Conservation (phyloP, 208 protist species). For the Acanthamoeba sp. region DNA sequence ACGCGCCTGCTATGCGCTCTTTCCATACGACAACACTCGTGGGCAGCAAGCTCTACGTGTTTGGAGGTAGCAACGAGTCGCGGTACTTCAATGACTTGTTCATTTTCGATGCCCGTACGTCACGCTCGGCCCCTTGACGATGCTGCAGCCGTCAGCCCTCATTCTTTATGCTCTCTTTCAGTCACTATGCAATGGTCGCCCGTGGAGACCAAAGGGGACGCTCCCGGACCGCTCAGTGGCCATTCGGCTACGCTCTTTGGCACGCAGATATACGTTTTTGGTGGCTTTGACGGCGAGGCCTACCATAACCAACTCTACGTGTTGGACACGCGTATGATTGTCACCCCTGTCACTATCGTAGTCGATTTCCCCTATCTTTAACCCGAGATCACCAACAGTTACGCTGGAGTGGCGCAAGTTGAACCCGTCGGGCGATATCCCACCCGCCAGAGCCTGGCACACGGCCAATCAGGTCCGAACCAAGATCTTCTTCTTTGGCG, state of each 20-base stretch:
- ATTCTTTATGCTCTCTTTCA: not conserved
- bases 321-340: constrained; percentile 28
- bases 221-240: constrained; percentile 24
- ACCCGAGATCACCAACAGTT: not conserved
- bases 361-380: not conserved
- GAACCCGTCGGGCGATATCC: not conserved
- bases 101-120: constrained; percentile 51
- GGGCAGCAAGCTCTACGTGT: constrained; percentile 56
- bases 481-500: constrained; percentile 59
- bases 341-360: not conserved
- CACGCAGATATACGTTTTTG: constrained; percentile 61
- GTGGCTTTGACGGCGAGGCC: constrained; percentile 35
- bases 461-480: constrained; percentile 61
- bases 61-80: not conserved
- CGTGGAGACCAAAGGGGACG: constrained; percentile 1
- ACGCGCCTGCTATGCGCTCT: not conserved
- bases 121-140: not conserved
- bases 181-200: constrained; percentile 20
- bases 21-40: constrained; percentile 36
- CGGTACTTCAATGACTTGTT: constrained; percentile 9
- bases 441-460: constrained; percentile 42
- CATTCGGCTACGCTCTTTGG: constrained; percentile 70
- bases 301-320: constrained; percentile 69
- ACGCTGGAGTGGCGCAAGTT: constrained; percentile 15
- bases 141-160: not conserved